Conservation (phyloP, 805 yeast species). For the Saturnispora halmiae region DNA sequence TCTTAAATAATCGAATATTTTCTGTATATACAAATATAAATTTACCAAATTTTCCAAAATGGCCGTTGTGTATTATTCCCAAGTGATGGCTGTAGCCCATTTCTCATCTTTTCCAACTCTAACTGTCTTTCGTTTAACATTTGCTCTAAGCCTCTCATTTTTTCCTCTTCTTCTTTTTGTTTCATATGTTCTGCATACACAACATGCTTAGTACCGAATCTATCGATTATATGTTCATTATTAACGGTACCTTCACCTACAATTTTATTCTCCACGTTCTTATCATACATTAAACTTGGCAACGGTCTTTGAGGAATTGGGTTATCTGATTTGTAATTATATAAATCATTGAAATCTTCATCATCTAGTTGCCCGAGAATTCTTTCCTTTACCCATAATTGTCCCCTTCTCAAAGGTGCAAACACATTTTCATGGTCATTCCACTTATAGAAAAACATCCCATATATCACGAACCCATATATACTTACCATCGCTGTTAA, state of each 20-base stretch:
- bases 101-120: slow-evolving; percentile 16
- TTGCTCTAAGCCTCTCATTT: slow-evolving; percentile 35
- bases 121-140: slow-evolving; percentile 30
- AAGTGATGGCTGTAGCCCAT: slow-evolving; percentile 3
- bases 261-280: slow-evolving; percentile 27
- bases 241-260: slow-evolving; percentile 28
- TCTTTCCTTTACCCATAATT: slow-evolving; percentile 46
- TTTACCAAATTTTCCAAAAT: slow-evolving; percentile 26
- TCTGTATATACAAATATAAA: slow-evolving; percentile 13
- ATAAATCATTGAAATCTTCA: slow-evolving; percentile 57
- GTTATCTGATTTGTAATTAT: slow-evolving; percentile 32
- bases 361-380: slow-evolving; percentile 46
- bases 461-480: slow-evolving; percentile 43
- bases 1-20: slow-evolving; percentile 18
- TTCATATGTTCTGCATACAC: slow-evolving; percentile 64
- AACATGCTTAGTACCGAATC: slow-evolving; percentile 51
- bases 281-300: slow-evolving; percentile 31
- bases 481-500: slow-evolving; percentile 45
- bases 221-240: slow-evolving; percentile 50
- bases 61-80: slow-evolving; percentile 12
- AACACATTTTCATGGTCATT: slow-evolving; percentile 73
- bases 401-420: slow-evolving; percentile 54
- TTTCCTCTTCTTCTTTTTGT: slow-evolving; percentile 58
- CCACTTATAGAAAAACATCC: slow-evolving; percentile 73
- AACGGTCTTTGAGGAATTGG: slow-evolving; percentile 32